Evolutionary conservation across 2,329 filamentous ascomycete genomes (phyloP).

Genomic region (Alternaria rosae): DNA sequence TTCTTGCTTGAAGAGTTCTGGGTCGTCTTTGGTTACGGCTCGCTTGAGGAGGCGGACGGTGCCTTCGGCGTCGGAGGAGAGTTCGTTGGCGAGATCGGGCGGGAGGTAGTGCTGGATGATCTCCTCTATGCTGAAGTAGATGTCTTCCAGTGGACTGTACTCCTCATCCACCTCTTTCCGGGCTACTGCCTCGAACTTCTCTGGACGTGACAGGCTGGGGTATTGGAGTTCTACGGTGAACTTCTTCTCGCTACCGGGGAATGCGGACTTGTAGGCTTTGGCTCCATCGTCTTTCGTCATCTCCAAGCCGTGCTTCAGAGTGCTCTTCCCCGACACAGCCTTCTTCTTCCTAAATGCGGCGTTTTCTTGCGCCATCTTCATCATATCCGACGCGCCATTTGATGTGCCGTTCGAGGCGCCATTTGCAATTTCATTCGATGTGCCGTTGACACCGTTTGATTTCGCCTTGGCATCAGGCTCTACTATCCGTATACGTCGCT

Average conservation of each 20-base stretch:
- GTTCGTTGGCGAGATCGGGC: constrained; percentile 69
- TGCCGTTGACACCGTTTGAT: constrained; percentile 4
- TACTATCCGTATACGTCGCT: constrained; percentile 41
- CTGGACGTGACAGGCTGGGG: constrained; percentile 74
- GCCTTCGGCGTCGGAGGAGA: constrained; percentile 76
- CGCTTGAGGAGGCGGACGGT: constrained; percentile 79
- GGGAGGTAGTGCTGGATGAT: constrained; percentile 78
- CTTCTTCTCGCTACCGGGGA: constrained; percentile 54
- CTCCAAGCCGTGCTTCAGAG: constrained; percentile 52
- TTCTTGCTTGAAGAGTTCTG: constrained; percentile 74
- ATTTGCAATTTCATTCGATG: constrained; percentile 8
- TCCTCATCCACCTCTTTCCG: constrained; percentile 35
- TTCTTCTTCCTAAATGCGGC: constrained; percentile 19
- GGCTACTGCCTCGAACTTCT: constrained; percentile 57
- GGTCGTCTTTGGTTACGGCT: constrained; percentile 71
- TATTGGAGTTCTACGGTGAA: constrained; percentile 77
- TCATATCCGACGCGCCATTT: constrained; percentile 3
- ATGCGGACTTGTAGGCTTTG: constrained; percentile 61
- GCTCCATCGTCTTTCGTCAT: constrained; percentile 51
- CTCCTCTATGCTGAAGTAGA: constrained; percentile 69
- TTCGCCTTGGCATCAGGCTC: constrained; percentile 17
- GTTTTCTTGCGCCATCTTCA: constrained; percentile 12
- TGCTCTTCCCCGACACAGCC: constrained; percentile 21
- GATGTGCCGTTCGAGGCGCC: constrained; percentile 9
- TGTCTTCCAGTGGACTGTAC: constrained; percentile 72